phyloP scores from a whole-genome alignment of 768 basidiomycete genomes.

The Suillus decipiens region DNA sequence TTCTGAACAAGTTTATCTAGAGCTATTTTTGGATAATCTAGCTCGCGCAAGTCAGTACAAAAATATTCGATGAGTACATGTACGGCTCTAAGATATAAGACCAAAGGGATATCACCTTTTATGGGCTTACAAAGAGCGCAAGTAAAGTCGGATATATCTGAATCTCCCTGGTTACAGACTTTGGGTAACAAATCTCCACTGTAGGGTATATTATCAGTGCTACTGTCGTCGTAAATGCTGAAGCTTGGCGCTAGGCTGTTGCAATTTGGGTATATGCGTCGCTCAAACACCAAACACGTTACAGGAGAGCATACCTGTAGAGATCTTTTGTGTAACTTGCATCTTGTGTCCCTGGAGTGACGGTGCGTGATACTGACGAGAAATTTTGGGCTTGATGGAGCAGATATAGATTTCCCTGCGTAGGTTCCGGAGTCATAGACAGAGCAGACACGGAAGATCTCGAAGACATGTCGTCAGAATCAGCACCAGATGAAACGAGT shows the following conservation, averaged over 20 bases:
- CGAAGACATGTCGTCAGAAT: no score
- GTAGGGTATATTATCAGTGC: neutral
- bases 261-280: slow-evolving; percentile 7
- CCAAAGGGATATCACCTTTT: slow-evolving; percentile 22
- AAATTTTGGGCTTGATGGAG: no score
- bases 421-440: neutral
- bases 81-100: no score
- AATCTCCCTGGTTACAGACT: slow-evolving; percentile 23
- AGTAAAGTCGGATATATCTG: slow-evolving; percentile 16
- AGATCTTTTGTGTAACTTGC: neutral
- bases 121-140: slow-evolving; percentile 23
- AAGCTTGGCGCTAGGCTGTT: neutral
- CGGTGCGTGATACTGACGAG: neutral
- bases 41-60: neutral
- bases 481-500: slow-evolving; percentile 12
- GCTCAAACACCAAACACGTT: neutral
- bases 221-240: no score
- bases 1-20: neutral
- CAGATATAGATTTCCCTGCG: neutral
- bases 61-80: neutral
- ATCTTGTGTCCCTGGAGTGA: neutral
- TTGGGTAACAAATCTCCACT: neutral
- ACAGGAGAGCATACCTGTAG: neutral
- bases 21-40: neutral
- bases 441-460: neutral